A percentile compares a stretch with the other conserved stretches of the same genome.
Conservation (phyloP, 371 early-diverging fungal genomes). For the Circinella umbellata region DNA sequence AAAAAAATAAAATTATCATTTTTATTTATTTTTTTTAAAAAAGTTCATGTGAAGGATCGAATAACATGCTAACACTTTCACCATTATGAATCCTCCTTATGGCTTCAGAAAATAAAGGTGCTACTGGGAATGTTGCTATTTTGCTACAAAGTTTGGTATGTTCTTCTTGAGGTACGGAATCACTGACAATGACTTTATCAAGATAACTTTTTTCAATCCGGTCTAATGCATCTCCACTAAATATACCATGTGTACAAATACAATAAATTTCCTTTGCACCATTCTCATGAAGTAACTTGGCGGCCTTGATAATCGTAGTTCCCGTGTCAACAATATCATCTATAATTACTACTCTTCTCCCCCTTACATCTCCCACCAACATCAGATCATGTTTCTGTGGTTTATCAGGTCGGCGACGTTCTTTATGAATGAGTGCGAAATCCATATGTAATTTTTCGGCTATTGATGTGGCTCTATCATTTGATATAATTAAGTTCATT, state of each 20-base stretch:
- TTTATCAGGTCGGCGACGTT: constrained; percentile 59
- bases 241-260: constrained; percentile 88
- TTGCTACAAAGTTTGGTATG: constrained; percentile 70
- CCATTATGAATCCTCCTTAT: constrained; percentile 96
- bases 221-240: constrained; percentile 85
- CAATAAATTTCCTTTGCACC: constrained; percentile 92
- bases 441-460: constrained; percentile 85
- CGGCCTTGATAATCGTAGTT: constrained; percentile 88
- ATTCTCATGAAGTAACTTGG: constrained; percentile 81
- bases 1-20: not conserved
- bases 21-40: constrained; percentile 11
- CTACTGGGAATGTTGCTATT: constrained; percentile 81
- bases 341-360: constrained; percentile 82
- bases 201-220: constrained; percentile 78
- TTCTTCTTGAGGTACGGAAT: constrained; percentile 90
- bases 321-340: constrained; percentile 98
- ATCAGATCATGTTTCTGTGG: constrained; percentile 74
- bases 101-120: constrained; percentile 92
- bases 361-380: constrained; percentile 93
- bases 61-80: constrained; percentile 89
- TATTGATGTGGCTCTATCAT: constrained; percentile 77
- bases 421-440: constrained; percentile 92
- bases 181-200: constrained; percentile 84
- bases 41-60: constrained; percentile 56
- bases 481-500: too few relatives aligned